A percentile compares a stretch with the other conserved stretches of the same genome.
These are phyloP conservation scores for Corynascus novoguineensis DNA, from an alignment of 495 filamentous ascomycete species.

Conservation along the genomic window DNA sequence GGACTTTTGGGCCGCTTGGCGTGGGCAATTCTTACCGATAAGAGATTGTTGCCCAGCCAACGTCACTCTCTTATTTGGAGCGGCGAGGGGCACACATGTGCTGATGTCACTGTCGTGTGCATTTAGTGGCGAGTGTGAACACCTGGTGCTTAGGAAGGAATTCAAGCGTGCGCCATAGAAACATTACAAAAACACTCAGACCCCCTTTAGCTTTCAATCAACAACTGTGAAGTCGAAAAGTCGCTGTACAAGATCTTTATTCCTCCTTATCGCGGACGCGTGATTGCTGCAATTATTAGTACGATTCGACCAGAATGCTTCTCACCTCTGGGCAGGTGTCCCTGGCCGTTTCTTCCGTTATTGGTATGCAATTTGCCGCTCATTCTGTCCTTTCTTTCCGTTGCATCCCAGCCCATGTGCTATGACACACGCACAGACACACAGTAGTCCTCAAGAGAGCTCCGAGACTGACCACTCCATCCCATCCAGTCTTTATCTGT, in stretches of 20 bases:
- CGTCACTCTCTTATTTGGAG: neutral
- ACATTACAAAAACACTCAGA: too few relatives aligned
- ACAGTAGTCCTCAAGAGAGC: too few relatives aligned
- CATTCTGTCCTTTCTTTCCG: neutral
- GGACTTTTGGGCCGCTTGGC: neutral
- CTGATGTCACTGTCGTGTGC: neutral
- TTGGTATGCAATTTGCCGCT: conserved; percentile 36
- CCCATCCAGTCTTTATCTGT: conserved; percentile 42
- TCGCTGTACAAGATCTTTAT: too few relatives aligned
- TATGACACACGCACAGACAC: too few relatives aligned
- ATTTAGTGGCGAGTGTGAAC: too few relatives aligned
- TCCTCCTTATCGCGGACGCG: too few relatives aligned
- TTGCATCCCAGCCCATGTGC: neutral
- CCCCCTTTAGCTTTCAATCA: too few relatives aligned
- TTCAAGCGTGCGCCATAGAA: too few relatives aligned
- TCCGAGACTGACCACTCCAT: conserved; percentile 9
- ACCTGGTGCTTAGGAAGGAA: too few relatives aligned
- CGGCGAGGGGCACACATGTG: neutral
- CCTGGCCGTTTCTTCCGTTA: conserved; percentile 42
- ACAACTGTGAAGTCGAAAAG: too few relatives aligned
- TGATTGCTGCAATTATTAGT: neutral
- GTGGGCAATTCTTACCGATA: neutral
- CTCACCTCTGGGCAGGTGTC: conserved; percentile 51
- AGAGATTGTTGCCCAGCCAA: conserved; percentile 9
- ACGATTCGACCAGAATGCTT: conserved; percentile 30